Evolutionary conservation across 2,329 filamentous ascomycete species (phyloP).

Genomic region (Pseudogymnoascus sp.): DNA sequence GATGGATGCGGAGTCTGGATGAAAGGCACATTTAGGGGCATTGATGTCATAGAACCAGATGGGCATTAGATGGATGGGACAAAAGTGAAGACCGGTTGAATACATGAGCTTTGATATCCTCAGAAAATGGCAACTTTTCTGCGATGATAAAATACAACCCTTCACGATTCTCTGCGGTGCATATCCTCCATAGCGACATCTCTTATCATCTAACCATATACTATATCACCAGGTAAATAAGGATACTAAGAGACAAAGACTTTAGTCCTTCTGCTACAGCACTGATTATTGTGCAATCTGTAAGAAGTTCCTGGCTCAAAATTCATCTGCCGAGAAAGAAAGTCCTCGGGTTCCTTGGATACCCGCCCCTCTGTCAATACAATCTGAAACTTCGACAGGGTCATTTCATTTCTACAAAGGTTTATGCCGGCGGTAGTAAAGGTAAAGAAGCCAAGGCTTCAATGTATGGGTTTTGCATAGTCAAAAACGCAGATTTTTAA

Average conservation of each 20-base stretch:
- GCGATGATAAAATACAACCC: not conserved
- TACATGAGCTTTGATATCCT: not conserved
- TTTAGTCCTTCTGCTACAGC: not conserved
- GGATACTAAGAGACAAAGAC: not conserved
- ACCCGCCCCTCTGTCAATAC: not conserved
- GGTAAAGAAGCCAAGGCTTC: not conserved
- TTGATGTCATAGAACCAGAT: not conserved
- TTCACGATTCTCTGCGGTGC: not conserved
- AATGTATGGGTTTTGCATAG: not conserved
- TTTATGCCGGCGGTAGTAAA: not conserved
- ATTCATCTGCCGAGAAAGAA: not conserved
- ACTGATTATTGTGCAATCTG: not conserved
- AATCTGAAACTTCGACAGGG: not conserved
- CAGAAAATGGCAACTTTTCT: not conserved
- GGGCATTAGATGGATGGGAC: not conserved
- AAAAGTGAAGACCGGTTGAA: not conserved
- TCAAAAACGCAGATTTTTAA: not conserved
- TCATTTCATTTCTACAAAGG: not conserved
- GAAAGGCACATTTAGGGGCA: not conserved
- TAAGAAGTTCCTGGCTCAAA: not conserved
- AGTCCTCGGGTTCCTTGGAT: not conserved
- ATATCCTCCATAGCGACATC: not conserved
- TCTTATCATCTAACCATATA: too few relatives aligned
- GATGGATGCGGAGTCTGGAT: conserved; percentile 1
- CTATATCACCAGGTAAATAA: not conserved